These are phyloP conservation scores for Cephaloascus fragrans DNA, from an alignment of 805 yeast genomes.

Conservation along the genomic window DNA sequence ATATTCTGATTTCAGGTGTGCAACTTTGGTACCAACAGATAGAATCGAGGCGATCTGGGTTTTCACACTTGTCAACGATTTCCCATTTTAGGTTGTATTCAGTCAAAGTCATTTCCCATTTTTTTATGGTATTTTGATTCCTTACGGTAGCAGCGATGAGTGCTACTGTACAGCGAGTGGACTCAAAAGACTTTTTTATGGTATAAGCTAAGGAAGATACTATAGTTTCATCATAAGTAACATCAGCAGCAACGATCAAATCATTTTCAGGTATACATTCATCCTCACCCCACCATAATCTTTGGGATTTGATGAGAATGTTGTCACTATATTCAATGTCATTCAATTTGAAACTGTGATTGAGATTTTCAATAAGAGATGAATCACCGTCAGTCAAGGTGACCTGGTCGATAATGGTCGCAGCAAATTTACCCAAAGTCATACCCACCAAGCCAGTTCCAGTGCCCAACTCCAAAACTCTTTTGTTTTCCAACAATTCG, in stretches of 20 bases:
- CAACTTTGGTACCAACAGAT: conserved; percentile 13
- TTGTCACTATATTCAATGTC: conserved; percentile 9
- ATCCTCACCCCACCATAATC: conserved; percentile 50
- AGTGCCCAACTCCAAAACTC: conserved; percentile 68
- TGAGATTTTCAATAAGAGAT: conserved; percentile 36
- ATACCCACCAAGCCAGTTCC: conserved; percentile 83
- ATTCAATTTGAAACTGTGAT: conserved; percentile 37
- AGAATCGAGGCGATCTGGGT: conserved; percentile 6
- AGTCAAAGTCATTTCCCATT: conserved; percentile 21
- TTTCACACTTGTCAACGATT: conserved; percentile 4
- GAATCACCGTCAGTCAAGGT: conserved; percentile 63
- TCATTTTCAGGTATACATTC: conserved; percentile 33
- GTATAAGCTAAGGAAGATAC: conserved; percentile 46
- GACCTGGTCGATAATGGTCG: conserved; percentile 13
- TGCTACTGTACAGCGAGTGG: conserved; percentile 16
- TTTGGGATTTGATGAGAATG: conserved; percentile 16
- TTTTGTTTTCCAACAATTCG: conserved; percentile 11
- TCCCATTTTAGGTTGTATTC: conserved; percentile 8
- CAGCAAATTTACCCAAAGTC: conserved; percentile 20
- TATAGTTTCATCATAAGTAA: conserved; percentile 66
- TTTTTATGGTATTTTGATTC: conserved; percentile 27
- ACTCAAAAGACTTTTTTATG: conserved; percentile 25
- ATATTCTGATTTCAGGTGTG: conserved; percentile 8
- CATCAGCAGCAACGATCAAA: conserved; percentile 73
- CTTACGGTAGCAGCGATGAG: conserved; percentile 71